Evolutionary conservation across 371 early-diverging fungal species (phyloP), one percentile per base, ranked within the genome.

Genomic region (Mucor velutinosus): DNA sequence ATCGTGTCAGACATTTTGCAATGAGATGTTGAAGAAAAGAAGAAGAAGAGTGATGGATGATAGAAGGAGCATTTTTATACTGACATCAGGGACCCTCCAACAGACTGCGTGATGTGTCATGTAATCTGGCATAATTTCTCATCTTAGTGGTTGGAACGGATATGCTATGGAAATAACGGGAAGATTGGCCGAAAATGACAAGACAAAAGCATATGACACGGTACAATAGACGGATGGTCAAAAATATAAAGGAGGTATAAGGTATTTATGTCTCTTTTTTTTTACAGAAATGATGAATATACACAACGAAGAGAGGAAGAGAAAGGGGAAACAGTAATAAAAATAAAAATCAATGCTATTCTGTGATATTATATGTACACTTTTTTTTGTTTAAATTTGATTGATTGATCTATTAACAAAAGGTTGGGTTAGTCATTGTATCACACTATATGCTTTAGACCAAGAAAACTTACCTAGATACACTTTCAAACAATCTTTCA

Each of bases 401-500:
- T 82, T 79, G 49, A 82, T 82, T 25, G 82, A 82, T 70, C 81
- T 81, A 64, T 51, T 35, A 35, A 41, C 1, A 10, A 27, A 62
- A 11, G 30, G 17, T 3, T 41, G 41, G 17, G 5, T 41, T 17
- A 35, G 37, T 35, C 12, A 12, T 12, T 35, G 12, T 35, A 35
- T 35, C 10, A 8, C 33, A 33, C 3, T 7, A 35, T 35, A 2
- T 3, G 3, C 12, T 12, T 10, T 12, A 12, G 12, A 3, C 6
- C 6, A 12, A 35, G 12, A 19, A 58, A 58, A 72, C 70, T 73
- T 76, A 87, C 76, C 89, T 85, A 39, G 89, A 88, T 27, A 92
- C 91, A 62, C 87, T 86, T 64, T 91, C 90, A 78, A 92, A 91
- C 43, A 91, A 74, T 47, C 90, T 81, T 70, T 90, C 90, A 66